A percentile compares a stretch with the other conserved stretches of the same genome.
These are phyloP conservation scores for Candida sanyaensis DNA, from an alignment of 1,139 yeast genomes.

Conservation along the genomic window DNA sequence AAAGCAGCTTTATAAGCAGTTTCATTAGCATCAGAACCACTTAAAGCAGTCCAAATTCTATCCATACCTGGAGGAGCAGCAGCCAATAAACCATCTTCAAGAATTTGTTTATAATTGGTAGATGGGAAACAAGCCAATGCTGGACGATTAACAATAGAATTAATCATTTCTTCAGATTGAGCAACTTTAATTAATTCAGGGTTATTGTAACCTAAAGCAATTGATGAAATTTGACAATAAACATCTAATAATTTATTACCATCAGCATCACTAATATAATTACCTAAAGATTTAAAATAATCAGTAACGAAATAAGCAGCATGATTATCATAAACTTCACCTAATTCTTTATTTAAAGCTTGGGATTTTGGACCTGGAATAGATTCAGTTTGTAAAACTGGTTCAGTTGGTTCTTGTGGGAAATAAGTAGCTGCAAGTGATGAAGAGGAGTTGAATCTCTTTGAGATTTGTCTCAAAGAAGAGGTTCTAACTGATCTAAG, in stretches of 20 bases:
- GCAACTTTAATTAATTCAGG: conserved; percentile 67
- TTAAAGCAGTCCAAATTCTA: conserved; percentile 68
- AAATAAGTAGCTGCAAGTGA: conserved; percentile 24
- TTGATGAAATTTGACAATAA: conserved; percentile 74
- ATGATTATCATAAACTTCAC: conserved; percentile 62
- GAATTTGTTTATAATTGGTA: conserved; percentile 49
- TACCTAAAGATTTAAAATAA: conserved; percentile 65
- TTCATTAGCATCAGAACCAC: conserved; percentile 79
- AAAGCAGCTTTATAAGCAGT: conserved; percentile 78
- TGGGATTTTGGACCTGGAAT: conserved; percentile 66
- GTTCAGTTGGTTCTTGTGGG: conserved; percentile 58
- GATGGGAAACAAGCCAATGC: conserved; percentile 78
- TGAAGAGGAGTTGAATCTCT: conserved; percentile 13
- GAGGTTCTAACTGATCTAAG: conserved; percentile 9
- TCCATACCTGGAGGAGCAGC: conserved; percentile 72
- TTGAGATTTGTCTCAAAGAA: conserved; percentile 4
- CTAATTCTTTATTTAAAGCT: conserved; percentile 48
- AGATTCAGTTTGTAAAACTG: conserved; percentile 44
- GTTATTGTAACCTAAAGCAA: conserved; percentile 74
- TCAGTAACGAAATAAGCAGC: conserved; percentile 72
- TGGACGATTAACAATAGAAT: conserved; percentile 70
- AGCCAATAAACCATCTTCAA: conserved; percentile 56
- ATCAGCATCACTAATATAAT: conserved; percentile 71
- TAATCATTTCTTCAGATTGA: conserved; percentile 63
- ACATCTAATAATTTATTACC: conserved; percentile 66